A percentile compares a stretch with the other conserved stretches of the same genome.
phyloP scores from a whole-genome alignment of 2,329 filamentous ascomycete species.

The Ramichloridium luteum region DNA sequence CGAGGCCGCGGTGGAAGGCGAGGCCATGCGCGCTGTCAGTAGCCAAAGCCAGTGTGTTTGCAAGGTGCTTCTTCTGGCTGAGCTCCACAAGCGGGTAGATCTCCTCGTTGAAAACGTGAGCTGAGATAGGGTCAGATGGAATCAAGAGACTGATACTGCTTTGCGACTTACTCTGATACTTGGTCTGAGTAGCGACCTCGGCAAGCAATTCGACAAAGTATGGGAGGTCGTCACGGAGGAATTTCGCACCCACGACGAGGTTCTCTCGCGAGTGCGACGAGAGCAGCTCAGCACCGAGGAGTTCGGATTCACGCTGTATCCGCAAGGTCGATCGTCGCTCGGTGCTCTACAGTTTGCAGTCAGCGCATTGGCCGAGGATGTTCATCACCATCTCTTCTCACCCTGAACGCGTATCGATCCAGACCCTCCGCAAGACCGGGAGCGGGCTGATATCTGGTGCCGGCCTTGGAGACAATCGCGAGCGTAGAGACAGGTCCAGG shows the following conservation, averaged over 20 bases:
- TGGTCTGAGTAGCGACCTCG: conserved; percentile 80
- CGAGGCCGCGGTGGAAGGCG: conserved; percentile 89
- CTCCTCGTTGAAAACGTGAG: conserved; percentile 82
- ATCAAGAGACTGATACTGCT: conserved; percentile 4
- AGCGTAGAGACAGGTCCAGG: conserved; percentile 81
- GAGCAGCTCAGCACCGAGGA: conserved; percentile 80
- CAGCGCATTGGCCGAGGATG: not conserved
- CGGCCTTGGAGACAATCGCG: conserved; percentile 84
- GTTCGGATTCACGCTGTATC: conserved; percentile 88
- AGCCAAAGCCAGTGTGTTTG: conserved; percentile 55
- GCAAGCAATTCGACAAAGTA: conserved; percentile 95
- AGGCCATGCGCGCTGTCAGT: conserved; percentile 74
- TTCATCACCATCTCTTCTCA: conserved; percentile 29
- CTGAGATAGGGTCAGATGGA: conserved; percentile 36
- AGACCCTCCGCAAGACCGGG: conserved; percentile 84
- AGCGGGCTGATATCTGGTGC: conserved; percentile 80
- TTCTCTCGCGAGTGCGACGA: conserved; percentile 88
- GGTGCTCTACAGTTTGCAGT: conserved; percentile 57
- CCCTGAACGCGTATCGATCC: conserved; percentile 97
- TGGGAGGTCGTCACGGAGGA: conserved; percentile 87
- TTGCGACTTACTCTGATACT: conserved; percentile 53
- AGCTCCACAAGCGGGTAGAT: conserved; percentile 63
- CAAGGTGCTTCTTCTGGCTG: conserved; percentile 61
- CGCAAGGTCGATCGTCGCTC: conserved; percentile 76
- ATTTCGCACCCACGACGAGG: conserved; percentile 83